Evolutionary conservation across 768 basidiomycete genomes (phyloP), one percentile per base, ranked within the genome.

Genomic region (Trametes cinnabarina): DNA sequence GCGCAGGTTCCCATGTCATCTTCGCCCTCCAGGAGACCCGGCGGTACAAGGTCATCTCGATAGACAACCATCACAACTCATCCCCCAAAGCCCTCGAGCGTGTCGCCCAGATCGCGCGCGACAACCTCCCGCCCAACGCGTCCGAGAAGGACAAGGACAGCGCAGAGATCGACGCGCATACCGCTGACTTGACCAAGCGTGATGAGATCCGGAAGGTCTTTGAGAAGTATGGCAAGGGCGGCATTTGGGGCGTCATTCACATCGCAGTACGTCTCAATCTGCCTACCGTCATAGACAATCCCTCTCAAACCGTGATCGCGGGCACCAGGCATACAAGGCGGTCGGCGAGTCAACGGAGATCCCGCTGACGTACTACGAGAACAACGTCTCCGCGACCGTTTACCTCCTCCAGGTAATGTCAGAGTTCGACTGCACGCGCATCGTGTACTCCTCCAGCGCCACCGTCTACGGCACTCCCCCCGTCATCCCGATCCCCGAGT

Each of bases 391-490:
- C 42, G 95, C 93, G 5, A 95, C 94, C 7, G 73, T 97, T 55
- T 86, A 81, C 48, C 85, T 98, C 20, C 78, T 97, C 62, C 88
- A 94, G 77, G 78, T 83, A 63, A 96, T 96, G 94, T 75, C 78
- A 40, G 89, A 89, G 51, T 92, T 85, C 73, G 86, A 87, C 61
- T 92, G 91, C 76, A 80, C 82, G 51, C 84, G 92, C 58, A 77
- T 99, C 57, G 96, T 99, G 51, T 99, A 98, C 77, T 98, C 97
- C 1, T 98, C 95, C 11, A 96, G 94, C 22, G 97, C 97, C 6
- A 98, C 97, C 17, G 97, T 99, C 23, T 99, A 99, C 69, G 97
- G 97, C 52, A 94, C 86, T 3, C 97, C 97, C 10, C 88, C 92
- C 20, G 77, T 76, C 49, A 90, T 98, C 43, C 97, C 97, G 51